Evolutionary conservation across 1,284 basidiomycete species (phyloP).

Genomic region (Xerocomus nothofagi): DNA sequence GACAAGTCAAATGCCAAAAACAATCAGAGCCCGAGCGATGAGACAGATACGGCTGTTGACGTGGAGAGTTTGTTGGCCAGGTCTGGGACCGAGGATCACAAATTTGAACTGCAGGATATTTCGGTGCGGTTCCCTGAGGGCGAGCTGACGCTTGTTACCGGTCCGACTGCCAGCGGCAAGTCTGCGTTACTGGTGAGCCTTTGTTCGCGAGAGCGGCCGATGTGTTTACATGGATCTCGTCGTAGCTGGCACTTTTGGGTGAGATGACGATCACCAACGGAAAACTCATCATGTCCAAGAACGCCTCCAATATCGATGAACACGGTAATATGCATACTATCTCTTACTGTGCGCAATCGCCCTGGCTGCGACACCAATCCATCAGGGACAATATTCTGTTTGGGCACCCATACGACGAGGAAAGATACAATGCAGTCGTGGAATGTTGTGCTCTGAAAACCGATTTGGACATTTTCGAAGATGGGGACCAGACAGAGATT

Average conservation of each 20-base stretch:
- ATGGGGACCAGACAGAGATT: conserved; percentile 37
- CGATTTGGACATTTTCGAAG: conserved; percentile 53
- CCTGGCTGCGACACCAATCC: conserved; percentile 55
- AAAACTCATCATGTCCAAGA: conserved; percentile 43
- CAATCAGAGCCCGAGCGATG: conserved; percentile 10
- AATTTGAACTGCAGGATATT: conserved; percentile 60
- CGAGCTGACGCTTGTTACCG: conserved; percentile 53
- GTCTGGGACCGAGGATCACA: conserved; percentile 32
- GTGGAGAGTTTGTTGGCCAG: conserved; percentile 13
- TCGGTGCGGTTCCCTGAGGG: conserved; percentile 60
- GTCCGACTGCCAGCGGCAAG: conserved; percentile 72
- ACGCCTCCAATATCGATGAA: conserved; percentile 39
- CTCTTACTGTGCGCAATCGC: conserved; percentile 60
- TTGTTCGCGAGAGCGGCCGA: not conserved
- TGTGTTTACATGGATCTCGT: not conserved
- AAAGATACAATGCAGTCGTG: conserved; percentile 44
- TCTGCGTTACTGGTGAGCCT: conserved; percentile 39
- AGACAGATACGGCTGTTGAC: conserved; percentile 12
- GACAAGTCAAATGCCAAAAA: not conserved
- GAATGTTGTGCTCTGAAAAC: conserved; percentile 63
- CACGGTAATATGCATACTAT: conserved; percentile 48
- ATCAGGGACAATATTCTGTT: conserved; percentile 51
- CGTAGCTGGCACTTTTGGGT: conserved; percentile 34
- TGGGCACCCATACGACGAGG: conserved; percentile 43
- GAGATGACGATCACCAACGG: conserved; percentile 34